Base-by-base conservation (phyloP, 176 grass and related monocot genomes). In the Saccharum spontaneum region DNA sequence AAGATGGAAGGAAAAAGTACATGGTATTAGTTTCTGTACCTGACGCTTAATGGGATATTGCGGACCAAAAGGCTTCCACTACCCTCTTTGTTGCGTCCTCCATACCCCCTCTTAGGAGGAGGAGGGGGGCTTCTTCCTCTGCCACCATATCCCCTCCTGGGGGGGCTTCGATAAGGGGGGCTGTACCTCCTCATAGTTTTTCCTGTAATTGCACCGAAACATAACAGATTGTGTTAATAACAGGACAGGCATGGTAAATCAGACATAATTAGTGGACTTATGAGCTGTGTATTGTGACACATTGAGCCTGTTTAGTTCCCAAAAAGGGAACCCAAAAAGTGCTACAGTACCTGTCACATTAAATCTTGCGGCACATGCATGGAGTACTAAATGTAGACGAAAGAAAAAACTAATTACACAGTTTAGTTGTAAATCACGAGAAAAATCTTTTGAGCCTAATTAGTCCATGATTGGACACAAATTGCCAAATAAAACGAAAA, bases 171-270 rank as follows among this genome's bases (percentile, higher is more conserved):
- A 52, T 94, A 92, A 0, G 89, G 81, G 63, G 97, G 94, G 72
- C 97, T 99, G 82, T 96, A 94, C 86, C 97, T 94, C 91, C 97
- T 94, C 97, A 99, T 95, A 61, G 39, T 71, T 68, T 24, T 84
- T 20, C 34, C 87, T 86, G 49, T 26, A 80, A 36, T 45, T n/a
- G 30, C 17, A 80, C 1, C 76, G 0, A 76, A 64, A 60, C 26
- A 16, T 1, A 36, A 11, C 2, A 75, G 11, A 44, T 3, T 43
- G 13, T 87, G 13, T 87, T 48, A 75, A 65, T 1, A n/a, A 43
- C 6, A 39, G 36, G 1, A 40, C 54, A 11, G 2, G 39, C 49
- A 13, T 8, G 15, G 17, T 30, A 5, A 86, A 73, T 82, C 10
- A 39, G 75, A 24, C 63, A 41, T 24, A 88, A 36, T 37, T 57